A percentile compares a stretch with the other conserved stretches of the same genome.
Evolutionary conservation across 1,284 basidiomycete genomes (phyloP).

Genomic region (Uromyces viciae-fabae): DNA sequence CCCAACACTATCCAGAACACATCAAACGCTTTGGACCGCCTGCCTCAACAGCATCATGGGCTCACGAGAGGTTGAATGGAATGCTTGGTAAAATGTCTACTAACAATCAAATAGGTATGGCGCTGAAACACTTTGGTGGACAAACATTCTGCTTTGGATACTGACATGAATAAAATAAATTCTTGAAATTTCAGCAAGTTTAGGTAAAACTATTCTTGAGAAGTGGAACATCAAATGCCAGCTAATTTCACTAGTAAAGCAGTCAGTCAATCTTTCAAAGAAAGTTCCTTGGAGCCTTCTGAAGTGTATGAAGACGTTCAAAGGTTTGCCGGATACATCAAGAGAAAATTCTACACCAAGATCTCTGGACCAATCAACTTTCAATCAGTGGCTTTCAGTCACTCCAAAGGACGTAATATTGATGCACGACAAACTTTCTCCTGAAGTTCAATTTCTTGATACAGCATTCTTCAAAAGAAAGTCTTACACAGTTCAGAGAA

Average conservation of each 20-base stretch:
- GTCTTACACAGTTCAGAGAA: not conserved
- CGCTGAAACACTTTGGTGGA: no score
- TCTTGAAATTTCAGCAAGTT: not conserved
- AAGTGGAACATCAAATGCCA: constrained; percentile 13
- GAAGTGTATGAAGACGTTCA: not conserved
- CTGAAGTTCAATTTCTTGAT: not conserved
- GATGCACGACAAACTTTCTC: not conserved
- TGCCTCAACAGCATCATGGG: constrained; percentile 11
- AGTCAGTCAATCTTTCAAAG: not conserved
- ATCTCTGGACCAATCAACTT: not conserved
- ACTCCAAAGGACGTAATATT: not conserved
- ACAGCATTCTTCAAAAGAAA: not conserved
- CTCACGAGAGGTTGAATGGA: not conserved
- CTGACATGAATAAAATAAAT: not conserved
- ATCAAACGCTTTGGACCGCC: not conserved
- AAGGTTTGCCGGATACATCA: not conserved
- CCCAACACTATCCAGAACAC: constrained; percentile 3
- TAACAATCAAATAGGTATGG: constrained; percentile 6
- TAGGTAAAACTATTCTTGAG: not conserved
- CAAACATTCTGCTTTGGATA: not conserved
- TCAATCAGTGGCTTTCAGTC: not conserved
- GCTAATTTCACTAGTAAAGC: not conserved
- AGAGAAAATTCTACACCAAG: not conserved
- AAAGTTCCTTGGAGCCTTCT: constrained; percentile 1
- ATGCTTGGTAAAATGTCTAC: constrained; percentile 1